A percentile compares a stretch with the other conserved stretches of the same genome.
Evolutionary conservation across 106 monocot genomes (phyloP).

Genomic region (Vanilla planifolia): DNA sequence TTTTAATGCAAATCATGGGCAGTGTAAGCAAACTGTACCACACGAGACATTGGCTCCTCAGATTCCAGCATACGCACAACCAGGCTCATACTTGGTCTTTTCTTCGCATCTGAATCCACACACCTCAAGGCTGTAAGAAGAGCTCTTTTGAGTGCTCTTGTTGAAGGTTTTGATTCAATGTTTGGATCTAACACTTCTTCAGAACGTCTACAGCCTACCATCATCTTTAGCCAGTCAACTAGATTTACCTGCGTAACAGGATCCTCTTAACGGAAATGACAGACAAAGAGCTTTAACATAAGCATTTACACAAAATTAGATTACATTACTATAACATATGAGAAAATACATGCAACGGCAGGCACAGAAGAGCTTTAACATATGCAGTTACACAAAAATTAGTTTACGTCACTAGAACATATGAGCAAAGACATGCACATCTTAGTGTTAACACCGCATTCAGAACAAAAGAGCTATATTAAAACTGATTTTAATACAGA

Average conservation of each 20-base stretch:
- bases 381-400: too few species aligned
- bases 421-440: too few species aligned
- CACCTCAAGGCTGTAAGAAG: conserved; percentile 89
- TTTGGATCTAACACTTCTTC: conserved; percentile 91
- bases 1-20: neutral
- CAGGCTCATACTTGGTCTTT: conserved; percentile 91
- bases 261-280: too few species aligned
- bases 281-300: too few species aligned
- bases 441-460: too few species aligned
- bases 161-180: conserved; percentile 69
- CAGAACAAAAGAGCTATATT: too few species aligned
- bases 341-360: too few species aligned
- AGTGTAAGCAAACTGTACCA: conserved; percentile 33
- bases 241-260: conserved; percentile 96
- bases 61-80: conserved; percentile 92
- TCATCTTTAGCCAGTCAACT: conserved; percentile 98
- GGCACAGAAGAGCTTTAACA: too few species aligned
- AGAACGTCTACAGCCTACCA: conserved; percentile 70
- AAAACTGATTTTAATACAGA: too few species aligned
- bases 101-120: conserved; percentile 90
- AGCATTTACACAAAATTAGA: too few species aligned
- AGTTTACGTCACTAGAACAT: too few species aligned
- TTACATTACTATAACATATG: too few species aligned
- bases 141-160: conserved; percentile 81
- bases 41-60: conserved; percentile 73